Evolutionary conservation across 2,329 filamentous ascomycete species (phyloP).

Genomic region (Ophiocordyceps camponoti-floridani): DNA sequence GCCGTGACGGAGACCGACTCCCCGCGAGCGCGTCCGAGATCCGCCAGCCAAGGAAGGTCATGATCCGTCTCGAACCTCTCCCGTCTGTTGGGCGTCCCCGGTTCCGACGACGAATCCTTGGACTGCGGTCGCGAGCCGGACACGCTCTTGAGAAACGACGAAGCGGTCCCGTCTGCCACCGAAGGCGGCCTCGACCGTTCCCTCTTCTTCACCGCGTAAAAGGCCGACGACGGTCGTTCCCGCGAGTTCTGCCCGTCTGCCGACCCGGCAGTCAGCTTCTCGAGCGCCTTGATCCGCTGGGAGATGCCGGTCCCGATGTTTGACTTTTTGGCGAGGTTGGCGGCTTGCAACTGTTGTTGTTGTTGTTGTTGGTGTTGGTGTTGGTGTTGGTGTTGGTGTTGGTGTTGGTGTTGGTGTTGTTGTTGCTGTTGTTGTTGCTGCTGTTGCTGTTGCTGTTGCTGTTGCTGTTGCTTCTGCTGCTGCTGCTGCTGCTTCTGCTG

Average conservation of each 20-base stretch:
- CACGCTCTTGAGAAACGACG: slow-evolving; percentile 12
- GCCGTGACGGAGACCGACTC: slow-evolving; percentile 83
- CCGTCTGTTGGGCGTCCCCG: slow-evolving; percentile 15
- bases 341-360: slow-evolving; percentile 22
- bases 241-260: slow-evolving; percentile 9
- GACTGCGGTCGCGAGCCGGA: slow-evolving; percentile 19
- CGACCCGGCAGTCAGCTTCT: slow-evolving; percentile 45
- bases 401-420: too few relatives aligned
- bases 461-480: too few relatives aligned
- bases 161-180: slow-evolving; percentile 23
- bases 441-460: too few relatives aligned
- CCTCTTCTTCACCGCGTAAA: slow-evolving; percentile 39
- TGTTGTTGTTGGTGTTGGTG: too few relatives aligned
- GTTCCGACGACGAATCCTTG: slow-evolving; percentile 28
- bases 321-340: slow-evolving; percentile 42
- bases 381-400: too few relatives aligned
- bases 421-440: too few relatives aligned
- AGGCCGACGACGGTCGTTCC: slow-evolving; percentile 31
- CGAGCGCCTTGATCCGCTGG: slow-evolving; percentile 81
- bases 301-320: slow-evolving; percentile 85
- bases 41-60: slow-evolving; percentile 37
- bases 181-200: slow-evolving; percentile 27
- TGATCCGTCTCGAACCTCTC: slow-evolving; percentile 36
- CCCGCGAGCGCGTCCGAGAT: slow-evolving; percentile 29
- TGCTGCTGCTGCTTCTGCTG: too few relatives aligned